Base-by-base conservation (phyloP, 441 rosid species). In the Dalechampia spathulata region DNA sequence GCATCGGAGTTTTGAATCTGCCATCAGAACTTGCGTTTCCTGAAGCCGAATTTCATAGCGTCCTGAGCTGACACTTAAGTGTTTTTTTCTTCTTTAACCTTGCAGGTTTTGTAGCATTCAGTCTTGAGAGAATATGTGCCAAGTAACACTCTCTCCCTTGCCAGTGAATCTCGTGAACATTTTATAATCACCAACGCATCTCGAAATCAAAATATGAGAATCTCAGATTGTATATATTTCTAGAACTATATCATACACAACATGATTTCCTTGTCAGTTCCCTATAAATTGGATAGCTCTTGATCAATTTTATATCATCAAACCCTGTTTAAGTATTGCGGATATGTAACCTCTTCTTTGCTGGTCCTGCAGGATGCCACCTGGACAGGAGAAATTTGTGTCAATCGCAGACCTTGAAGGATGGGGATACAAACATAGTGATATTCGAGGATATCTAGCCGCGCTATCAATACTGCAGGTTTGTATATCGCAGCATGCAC, bases 351-450 rank as follows among this genome's bases (percentile, higher is more conserved):
- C 15, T 71, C 39, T 17, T 26, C n/a, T n/a, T n/a, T 30, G 7
- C 52, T 54, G 52, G 42, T 50, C 30, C 59, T 61, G 49, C 69
- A 92, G 98, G 58, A 81, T 92, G 90, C 91, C 90, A 7, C 60
- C 53, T 57, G 96, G 94, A 42, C 69, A 84, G 75, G 96, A 92
- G 62, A 88, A 84, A 51, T 88, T 86, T 60, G 57, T 77, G 55
- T 23, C 58, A 22, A 81, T 88, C 22, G 91, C 57, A 38, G 98
- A 88, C 83, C 82, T 92, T 16, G 66, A 76, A 69, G 95, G 92
- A 42, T 88, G 98, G 98, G 95, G 96, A 60, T 88, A 86, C 65
- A 57, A 86, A 1, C 77, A 72, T 45, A 78, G 94, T 30, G 96
- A 92, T 58, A 53, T 86, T 63, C 83, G 86, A 7, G 96, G 90